These are phyloP conservation scores for Brassica nigra DNA, from an alignment of 345 rosid genomes.

Conservation along the genomic window DNA sequence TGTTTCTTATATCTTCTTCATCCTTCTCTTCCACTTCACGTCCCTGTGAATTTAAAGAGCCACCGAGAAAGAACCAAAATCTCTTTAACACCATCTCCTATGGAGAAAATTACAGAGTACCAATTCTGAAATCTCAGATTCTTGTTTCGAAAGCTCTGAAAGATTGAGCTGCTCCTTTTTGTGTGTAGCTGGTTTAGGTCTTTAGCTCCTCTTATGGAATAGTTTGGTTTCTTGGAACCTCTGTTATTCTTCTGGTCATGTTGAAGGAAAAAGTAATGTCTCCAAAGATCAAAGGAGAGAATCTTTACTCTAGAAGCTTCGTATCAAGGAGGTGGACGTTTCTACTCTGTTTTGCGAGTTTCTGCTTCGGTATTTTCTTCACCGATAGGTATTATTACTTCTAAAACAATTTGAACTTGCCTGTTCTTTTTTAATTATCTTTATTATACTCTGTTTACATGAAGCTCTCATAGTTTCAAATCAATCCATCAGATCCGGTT, in stretches of 20 bases:
- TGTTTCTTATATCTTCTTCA: conserved; percentile 27
- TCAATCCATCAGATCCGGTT: background rate
- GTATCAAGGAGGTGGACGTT: conserved; percentile 74
- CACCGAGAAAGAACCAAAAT: background rate
- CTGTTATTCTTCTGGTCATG: background rate
- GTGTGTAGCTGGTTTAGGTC: background rate
- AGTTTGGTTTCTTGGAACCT: conserved; percentile 7
- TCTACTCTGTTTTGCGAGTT: conserved; percentile 70
- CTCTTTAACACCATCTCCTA: background rate
- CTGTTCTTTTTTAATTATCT: background rate
- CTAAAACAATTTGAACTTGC: background rate
- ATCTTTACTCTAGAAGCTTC: conserved; percentile 42
- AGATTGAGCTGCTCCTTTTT: conserved; percentile 15
- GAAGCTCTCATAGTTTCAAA: background rate
- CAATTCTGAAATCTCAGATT: conserved; percentile 17
- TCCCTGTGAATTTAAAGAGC: conserved; percentile 11
- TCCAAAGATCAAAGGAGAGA: conserved; percentile 71
- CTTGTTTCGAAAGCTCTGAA: conserved; percentile 14
- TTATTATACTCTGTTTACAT: background rate
- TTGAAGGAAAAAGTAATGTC: conserved; percentile 46
- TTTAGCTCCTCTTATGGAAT: conserved; percentile 10
- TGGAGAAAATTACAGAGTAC: background rate
- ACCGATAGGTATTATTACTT: conserved; percentile 46
- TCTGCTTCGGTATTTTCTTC: conserved; percentile 85
- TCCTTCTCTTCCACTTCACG: conserved; percentile 27